Conservation (phyloP, 192 early-diverging fungal genomes). For the Gryganskiella cystojenkinii region DNA sequence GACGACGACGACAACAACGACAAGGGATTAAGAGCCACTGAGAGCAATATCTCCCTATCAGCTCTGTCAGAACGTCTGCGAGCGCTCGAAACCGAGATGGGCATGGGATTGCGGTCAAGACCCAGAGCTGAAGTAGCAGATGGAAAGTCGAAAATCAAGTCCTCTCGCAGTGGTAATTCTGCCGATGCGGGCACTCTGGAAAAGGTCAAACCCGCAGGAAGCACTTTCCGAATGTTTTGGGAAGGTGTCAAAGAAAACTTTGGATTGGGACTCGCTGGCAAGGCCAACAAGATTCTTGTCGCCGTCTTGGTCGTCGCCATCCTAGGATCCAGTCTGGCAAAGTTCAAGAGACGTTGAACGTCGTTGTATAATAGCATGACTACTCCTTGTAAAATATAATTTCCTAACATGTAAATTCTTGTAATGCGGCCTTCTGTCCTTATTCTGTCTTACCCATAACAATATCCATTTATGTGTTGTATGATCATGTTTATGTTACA, state of each 20-base stretch:
- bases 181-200: background rate
- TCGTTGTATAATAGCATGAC: no score
- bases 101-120: background rate
- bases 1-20: background rate
- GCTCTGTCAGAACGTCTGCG: conserved; percentile 16
- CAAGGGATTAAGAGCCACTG: background rate
- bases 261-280: conserved; percentile 10
- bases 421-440: no score
- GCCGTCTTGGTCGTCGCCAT: conserved; percentile 31
- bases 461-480: no score
- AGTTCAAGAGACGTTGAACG: conserved; percentile 19
- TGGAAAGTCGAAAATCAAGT: no score
- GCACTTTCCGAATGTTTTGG: conserved; percentile 30
- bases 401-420: no score
- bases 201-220: conserved; percentile 3
- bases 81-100: conserved; percentile 20
- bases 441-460: no score
- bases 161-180: background rate
- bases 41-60: conserved; percentile 4
- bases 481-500: no score
- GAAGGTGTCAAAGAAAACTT: conserved; percentile 40
- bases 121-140: background rate
- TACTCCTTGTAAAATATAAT: no score
- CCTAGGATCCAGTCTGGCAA: conserved; percentile 22
- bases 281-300: conserved; percentile 31